Evolutionary conservation across 1,139 yeast species (phyloP).

Genomic region (Nakaseomyces glabratus): DNA sequence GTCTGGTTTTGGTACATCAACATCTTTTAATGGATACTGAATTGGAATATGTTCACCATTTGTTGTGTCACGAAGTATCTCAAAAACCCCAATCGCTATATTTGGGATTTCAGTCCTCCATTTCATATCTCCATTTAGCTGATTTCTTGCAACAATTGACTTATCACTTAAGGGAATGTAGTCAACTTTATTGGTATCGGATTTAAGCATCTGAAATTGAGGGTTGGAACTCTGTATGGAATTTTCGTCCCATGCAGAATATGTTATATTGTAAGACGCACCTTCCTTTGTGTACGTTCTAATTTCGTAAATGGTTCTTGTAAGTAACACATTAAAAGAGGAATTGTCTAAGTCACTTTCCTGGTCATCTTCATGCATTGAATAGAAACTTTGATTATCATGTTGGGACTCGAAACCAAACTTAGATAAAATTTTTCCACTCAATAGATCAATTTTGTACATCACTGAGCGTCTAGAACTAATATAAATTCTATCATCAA

Average conservation of each 20-base stretch:
- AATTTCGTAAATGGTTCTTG: constrained; percentile 45
- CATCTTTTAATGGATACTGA: constrained; percentile 54
- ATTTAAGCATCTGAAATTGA: constrained; percentile 50
- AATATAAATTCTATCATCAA: constrained; percentile 84
- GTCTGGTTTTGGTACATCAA: constrained; percentile 7
- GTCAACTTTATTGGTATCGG: constrained; percentile 45
- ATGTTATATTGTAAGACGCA: constrained; percentile 77
- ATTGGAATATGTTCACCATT: constrained; percentile 35
- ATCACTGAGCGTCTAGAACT: constrained; percentile 74
- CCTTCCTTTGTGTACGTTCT: constrained; percentile 59
- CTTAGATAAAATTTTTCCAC: constrained; percentile 67
- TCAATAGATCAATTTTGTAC: constrained; percentile 61
- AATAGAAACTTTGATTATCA: constrained; percentile 10
- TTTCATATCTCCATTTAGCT: constrained; percentile 54
- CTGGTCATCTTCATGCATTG: background rate
- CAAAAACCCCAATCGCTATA: constrained; percentile 30
- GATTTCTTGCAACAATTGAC: constrained; percentile 58
- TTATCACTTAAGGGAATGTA: constrained; percentile 79
- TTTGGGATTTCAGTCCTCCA: constrained; percentile 53
- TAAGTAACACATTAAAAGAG: constrained; percentile 29
- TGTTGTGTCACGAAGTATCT: constrained; percentile 24
- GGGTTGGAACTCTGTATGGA: constrained; percentile 29
- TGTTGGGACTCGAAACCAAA: constrained; percentile 45
- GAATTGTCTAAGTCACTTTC: constrained; percentile 12
- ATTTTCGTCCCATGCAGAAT: constrained; percentile 89